Evolutionary conservation across 2,329 filamentous ascomycete species (phyloP).

Genomic region (Calonectria naviculata): DNA sequence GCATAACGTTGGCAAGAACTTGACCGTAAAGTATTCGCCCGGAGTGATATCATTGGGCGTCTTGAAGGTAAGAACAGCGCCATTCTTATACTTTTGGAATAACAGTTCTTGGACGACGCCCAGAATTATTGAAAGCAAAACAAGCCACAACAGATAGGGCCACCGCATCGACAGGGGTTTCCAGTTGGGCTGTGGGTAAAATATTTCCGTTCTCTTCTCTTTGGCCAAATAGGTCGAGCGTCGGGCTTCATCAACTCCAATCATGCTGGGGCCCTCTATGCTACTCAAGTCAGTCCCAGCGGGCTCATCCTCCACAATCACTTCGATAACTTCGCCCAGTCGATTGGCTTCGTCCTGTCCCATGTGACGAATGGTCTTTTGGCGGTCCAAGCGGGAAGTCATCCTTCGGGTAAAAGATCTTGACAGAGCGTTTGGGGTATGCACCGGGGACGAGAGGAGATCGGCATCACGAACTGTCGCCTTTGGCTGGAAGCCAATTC

Average conservation of each 20-base stretch:
- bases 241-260: conserved; percentile 44
- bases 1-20: conserved; percentile 71
- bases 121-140: conserved; percentile 64
- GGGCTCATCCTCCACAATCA: conserved; percentile 58
- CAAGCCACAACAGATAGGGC: conserved; percentile 66
- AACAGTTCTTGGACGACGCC: conserved; percentile 65
- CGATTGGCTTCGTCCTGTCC: conserved; percentile 70
- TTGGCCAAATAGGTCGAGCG: conserved; percentile 51
- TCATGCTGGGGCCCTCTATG: conserved; percentile 56
- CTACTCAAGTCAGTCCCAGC: conserved; percentile 63
- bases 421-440: conserved; percentile 49
- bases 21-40: conserved; percentile 69
- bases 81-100: conserved; percentile 59
- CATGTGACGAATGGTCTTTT: conserved; percentile 58
- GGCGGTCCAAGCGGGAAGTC: conserved; percentile 40
- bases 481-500: conserved; percentile 62
- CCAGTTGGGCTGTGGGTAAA: conserved; percentile 74
- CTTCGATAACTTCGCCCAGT: conserved; percentile 68
- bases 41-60: conserved; percentile 61
- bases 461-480: conserved; percentile 61
- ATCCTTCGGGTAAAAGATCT: conserved; percentile 54
- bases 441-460: conserved; percentile 53
- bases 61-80: conserved; percentile 61
- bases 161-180: conserved; percentile 74
- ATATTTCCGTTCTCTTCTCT: conserved; percentile 57